Conservation (phyloP, 1,284 basidiomycete genomes). For the Omphalotus olearius region DNA sequence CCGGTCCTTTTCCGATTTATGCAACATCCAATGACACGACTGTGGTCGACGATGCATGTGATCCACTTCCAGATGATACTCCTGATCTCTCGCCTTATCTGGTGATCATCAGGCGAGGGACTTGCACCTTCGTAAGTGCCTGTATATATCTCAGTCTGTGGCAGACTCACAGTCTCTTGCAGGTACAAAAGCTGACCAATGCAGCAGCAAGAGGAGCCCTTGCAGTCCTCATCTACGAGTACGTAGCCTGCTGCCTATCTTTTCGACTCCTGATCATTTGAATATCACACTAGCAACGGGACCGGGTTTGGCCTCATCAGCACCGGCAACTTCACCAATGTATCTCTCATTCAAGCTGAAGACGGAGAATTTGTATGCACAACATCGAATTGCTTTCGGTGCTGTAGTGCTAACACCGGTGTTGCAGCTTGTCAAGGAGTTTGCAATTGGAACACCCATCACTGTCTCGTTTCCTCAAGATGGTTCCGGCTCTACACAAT, state of each 20-base stretch:
- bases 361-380: constrained; percentile 9
- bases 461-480: constrained; percentile 36
- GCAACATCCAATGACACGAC: constrained; percentile 40
- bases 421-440: constrained; percentile 18
- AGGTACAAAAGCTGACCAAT: constrained; percentile 33
- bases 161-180: background rate
- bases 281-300: constrained; percentile 24
- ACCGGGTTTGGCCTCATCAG: constrained; percentile 25
- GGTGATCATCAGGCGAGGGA: constrained; percentile 43
- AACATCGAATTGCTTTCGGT: background rate
- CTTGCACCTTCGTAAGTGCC: constrained; percentile 35
- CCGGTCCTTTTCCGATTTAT: constrained; percentile 34
- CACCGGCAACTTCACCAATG: constrained; percentile 24
- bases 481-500: constrained; percentile 17
- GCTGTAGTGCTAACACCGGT: background rate
- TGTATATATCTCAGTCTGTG: background rate
- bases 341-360: constrained; percentile 9
- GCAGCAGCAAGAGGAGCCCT: constrained; percentile 33
- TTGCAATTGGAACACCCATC: constrained; percentile 16
- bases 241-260: constrained; percentile 10
- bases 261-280: background rate
- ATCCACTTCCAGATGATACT: constrained; percentile 39
- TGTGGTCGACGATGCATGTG: constrained; percentile 43
- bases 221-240: constrained; percentile 35
- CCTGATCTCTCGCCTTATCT: constrained; percentile 40